A percentile compares a stretch with the other conserved stretches of the same genome.
phyloP scores from a whole-genome alignment of 108 stramenopile genomes.

The Pelagomonas calceolata region DNA sequence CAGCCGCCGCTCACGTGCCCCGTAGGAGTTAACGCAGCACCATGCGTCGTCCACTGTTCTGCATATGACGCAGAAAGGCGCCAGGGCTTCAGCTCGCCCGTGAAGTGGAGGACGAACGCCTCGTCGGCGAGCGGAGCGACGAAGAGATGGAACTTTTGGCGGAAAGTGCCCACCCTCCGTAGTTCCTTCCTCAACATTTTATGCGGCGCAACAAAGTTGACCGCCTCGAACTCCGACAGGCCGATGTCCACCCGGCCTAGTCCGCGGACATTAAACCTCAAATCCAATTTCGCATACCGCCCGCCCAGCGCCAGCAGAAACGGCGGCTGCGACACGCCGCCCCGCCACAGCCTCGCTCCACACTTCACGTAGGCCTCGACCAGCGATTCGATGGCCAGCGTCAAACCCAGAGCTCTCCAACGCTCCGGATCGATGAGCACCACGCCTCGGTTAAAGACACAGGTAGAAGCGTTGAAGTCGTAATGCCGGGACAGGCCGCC shows the following conservation, averaged over 20 bases:
- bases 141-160: not conserved
- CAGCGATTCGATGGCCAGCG: not conserved
- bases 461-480: not conserved
- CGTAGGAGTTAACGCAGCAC: not conserved
- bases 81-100: not conserved
- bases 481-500: too few relatives aligned
- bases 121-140: not conserved
- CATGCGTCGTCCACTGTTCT: not conserved
- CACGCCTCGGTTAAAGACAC: not conserved
- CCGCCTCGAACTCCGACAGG: not conserved
- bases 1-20: not conserved
- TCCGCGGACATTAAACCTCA: not conserved
- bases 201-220: not conserved
- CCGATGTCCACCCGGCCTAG: not conserved
- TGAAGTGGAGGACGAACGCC: not conserved
- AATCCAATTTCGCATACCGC: not conserved
- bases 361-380: not conserved
- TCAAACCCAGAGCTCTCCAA: not conserved
- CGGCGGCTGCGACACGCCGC: not conserved
- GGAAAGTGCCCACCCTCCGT: not conserved
- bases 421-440: not conserved
- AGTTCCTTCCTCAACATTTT: not conserved
- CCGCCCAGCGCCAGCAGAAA: not conserved
- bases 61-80: not conserved
- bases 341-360: not conserved